Evolutionary conservation across 2,329 filamentous ascomycete genomes (phyloP).

Genomic region (Thelonectria rubi): DNA sequence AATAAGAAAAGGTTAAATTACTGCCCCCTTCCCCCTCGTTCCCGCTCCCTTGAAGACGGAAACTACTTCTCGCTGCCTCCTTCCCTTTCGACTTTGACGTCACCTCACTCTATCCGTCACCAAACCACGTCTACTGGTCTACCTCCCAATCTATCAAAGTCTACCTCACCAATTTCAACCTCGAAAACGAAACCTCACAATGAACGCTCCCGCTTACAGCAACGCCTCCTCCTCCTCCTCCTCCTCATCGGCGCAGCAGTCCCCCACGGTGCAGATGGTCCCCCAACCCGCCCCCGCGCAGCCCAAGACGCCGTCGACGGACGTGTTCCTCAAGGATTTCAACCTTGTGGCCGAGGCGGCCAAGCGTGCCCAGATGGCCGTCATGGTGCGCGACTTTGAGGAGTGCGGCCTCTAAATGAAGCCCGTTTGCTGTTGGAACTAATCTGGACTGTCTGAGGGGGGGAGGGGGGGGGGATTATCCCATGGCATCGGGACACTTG

Average conservation of each 20-base stretch:
- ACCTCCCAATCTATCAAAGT: too few species aligned
- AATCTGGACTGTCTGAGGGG: background rate
- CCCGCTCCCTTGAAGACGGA: too few species aligned
- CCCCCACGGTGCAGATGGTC: slow-evolving; percentile 43
- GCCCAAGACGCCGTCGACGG: slow-evolving; percentile 54
- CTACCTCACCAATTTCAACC: slow-evolving; percentile 11
- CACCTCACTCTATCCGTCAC: too few species aligned
- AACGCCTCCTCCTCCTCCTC: slow-evolving; percentile 37
- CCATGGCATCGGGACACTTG: background rate
- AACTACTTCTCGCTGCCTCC: too few species aligned
- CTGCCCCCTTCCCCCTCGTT: too few species aligned
- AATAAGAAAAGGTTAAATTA: too few species aligned
- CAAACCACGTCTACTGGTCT: too few species aligned
- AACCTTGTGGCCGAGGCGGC: slow-evolving; percentile 91
- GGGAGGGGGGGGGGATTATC: background rate
- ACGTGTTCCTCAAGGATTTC: slow-evolving; percentile 79
- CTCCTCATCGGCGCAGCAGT: slow-evolving; percentile 44
- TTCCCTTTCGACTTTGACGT: too few species aligned
- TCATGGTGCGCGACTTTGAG: slow-evolving; percentile 87
- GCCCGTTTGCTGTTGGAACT: slow-evolving; percentile 1
- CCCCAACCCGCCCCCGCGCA: slow-evolving; percentile 41
- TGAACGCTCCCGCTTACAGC: slow-evolving; percentile 49
- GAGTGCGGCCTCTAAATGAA: slow-evolving; percentile 66
- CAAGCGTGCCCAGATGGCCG: slow-evolving; percentile 89
- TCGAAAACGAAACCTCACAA: slow-evolving; percentile 22